Base-by-base conservation (phyloP, 345 rosid genomes). In the Camelina neglecta region DNA sequence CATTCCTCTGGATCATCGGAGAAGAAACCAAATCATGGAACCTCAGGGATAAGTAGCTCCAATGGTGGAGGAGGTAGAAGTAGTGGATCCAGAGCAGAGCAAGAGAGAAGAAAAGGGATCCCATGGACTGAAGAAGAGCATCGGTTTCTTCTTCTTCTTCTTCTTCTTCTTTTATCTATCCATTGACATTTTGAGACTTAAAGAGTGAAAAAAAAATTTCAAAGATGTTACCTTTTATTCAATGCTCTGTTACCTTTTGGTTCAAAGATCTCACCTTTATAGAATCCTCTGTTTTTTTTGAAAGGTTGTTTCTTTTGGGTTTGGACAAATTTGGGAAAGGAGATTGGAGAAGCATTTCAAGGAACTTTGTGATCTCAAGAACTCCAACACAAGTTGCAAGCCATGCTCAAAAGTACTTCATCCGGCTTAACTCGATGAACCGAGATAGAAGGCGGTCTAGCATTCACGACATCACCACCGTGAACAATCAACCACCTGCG, bases 41-140 rank as follows among this genome's bases (percentile, higher is more conserved):
- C 84, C 72, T 66, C 86, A 8, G 90, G 87, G 26, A 45, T 81
- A 47, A 81, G 84, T 47, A 81, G 82, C 67, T 80, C 92, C 2
- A 67, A 81, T 24, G 86, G 89, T 6, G 87, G 88, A 24, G 84
- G 73, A 11, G 64, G 79, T 20, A 53, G 79, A 53, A 62, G 75
- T 69, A 86, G 86, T 54, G 80, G 84, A 4, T 83, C 93, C 9
- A 84, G 83, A 83, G 80, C 90, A 0, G 98, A 93, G 60, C 98
- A 91, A 78, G 98, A 93, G 81, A 84, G 96, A 71, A 79, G 84
- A 75, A 93, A 93, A 83, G 98, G 98, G 20, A 87, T 89, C 74
- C 98, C 98, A 26, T 93, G 97, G 98, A 93, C 97, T 4, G 97
- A 91, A 83, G 98, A 93, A 83, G 97, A 93, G 65, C 98, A 93